These are phyloP conservation scores for Lotus japonicus DNA, from an alignment of 306 rosid species.

Conservation along the genomic window DNA sequence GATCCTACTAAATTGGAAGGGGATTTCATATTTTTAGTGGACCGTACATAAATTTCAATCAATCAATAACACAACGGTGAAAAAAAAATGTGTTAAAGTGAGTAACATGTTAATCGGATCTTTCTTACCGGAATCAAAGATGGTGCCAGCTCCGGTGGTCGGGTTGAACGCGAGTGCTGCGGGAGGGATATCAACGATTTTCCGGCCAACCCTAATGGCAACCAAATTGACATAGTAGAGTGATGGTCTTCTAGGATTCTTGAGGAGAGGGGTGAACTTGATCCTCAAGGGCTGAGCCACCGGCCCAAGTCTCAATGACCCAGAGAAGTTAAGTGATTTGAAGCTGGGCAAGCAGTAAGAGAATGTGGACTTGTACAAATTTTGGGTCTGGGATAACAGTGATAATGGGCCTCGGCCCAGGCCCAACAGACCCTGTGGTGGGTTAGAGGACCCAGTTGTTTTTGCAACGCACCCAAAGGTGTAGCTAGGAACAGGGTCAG, in stretches of 20 bases:
- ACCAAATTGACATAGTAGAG: slow-evolving; percentile 67
- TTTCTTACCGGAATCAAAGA: slow-evolving; percentile 94
- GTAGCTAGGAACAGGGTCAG: slow-evolving; percentile 52
- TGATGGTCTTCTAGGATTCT: slow-evolving; percentile 80
- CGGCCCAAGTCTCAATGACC: slow-evolving; percentile 86
- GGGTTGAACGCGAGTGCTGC: slow-evolving; percentile 63
- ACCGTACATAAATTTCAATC: no score
- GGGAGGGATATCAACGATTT: slow-evolving; percentile 64
- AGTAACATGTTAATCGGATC: no score
- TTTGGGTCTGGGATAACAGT: slow-evolving; percentile 63
- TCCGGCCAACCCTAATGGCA: slow-evolving; percentile 73
- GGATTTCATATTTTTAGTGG: no score
- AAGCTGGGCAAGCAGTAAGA: slow-evolving; percentile 91
- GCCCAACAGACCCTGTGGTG: slow-evolving; percentile 85
- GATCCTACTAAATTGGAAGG: no score
- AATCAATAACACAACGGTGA: no score
- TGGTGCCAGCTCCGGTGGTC: slow-evolving; percentile 73
- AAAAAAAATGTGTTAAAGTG: no score
- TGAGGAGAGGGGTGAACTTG: slow-evolving; percentile 80
- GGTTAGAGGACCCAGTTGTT: slow-evolving; percentile 55
- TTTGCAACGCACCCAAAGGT: slow-evolving; percentile 74
- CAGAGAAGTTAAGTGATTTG: slow-evolving; percentile 75
- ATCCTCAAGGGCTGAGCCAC: slow-evolving; percentile 74
- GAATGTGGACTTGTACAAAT: slow-evolving; percentile 75
- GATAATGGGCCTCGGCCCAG: slow-evolving; percentile 95